Conservation (phyloP, 2,329 filamentous ascomycete genomes). For the Aspergillus sp. region DNA sequence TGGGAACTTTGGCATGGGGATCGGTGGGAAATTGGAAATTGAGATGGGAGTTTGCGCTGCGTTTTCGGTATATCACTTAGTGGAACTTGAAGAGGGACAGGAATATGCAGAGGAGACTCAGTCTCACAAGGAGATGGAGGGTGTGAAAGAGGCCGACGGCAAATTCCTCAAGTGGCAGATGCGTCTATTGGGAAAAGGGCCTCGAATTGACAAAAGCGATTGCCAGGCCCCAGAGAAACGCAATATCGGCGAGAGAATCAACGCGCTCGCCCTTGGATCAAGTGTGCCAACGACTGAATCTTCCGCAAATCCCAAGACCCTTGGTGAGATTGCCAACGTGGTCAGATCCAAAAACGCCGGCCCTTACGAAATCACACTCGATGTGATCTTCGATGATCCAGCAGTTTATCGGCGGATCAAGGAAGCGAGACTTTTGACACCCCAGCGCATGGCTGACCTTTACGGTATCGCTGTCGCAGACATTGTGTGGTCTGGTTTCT, state of each 20-base stretch:
- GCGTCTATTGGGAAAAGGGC: background rate
- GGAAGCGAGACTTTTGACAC: background rate
- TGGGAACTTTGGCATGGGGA: background rate
- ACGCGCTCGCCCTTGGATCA: background rate
- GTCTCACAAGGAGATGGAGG: background rate
- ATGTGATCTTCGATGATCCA: background rate
- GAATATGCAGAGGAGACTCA: background rate
- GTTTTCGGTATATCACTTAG: background rate
- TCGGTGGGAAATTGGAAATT: background rate
- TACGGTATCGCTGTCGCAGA: background rate
- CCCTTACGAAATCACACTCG: background rate
- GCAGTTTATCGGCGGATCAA: background rate
- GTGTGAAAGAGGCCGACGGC: background rate
- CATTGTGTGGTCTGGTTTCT: background rate
- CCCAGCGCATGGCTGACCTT: background rate
- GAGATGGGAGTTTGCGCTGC: background rate
- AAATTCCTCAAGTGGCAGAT: too few relatives aligned
- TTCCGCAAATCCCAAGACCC: background rate
- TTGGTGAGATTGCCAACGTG: background rate
- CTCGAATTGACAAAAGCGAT: too few relatives aligned
- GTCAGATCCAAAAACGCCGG: background rate
- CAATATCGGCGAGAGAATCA: background rate
- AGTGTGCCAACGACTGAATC: too few relatives aligned
- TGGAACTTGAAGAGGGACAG: background rate
- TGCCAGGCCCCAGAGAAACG: accelerated